Percentiles rank a stretch among this genome's conserved stretches.
phyloP scores from a whole-genome alignment of 2,329 filamentous ascomycete genomes.

The Colletotrichum plurivorum region DNA sequence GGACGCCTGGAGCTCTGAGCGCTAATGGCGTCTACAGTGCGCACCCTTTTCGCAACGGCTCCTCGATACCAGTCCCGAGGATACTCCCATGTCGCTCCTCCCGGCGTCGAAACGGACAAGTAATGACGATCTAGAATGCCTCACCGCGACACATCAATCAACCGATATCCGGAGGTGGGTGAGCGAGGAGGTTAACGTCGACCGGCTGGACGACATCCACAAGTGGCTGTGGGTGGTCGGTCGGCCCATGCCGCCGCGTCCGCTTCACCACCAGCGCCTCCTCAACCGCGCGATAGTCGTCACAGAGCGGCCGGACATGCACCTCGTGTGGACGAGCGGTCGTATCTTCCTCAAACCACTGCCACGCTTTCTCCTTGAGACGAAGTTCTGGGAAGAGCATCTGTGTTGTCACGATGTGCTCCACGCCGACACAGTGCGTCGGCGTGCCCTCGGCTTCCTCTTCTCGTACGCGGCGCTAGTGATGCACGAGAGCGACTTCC shows the following conservation, averaged over 20 bases:
- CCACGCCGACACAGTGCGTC: background rate
- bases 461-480: slow-evolving; percentile 55
- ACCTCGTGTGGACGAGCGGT: slow-evolving; percentile 44
- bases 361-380: slow-evolving; percentile 48
- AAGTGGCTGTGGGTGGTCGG: slow-evolving; percentile 46
- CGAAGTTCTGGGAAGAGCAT: slow-evolving; percentile 40
- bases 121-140: too few species aligned
- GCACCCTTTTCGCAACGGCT: too few species aligned
- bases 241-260: slow-evolving; percentile 42
- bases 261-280: slow-evolving; percentile 44
- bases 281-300: slow-evolving; percentile 43
- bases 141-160: too few species aligned
- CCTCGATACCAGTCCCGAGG: too few species aligned
- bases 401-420: slow-evolving; percentile 15
- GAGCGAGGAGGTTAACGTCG: too few species aligned
- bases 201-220: too few species aligned
- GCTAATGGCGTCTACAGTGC: too few species aligned
- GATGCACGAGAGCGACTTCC: slow-evolving; percentile 55
- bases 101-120: too few species aligned
- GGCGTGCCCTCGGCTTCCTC: slow-evolving; percentile 53
- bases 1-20: too few species aligned
- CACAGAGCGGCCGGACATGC: slow-evolving; percentile 44
- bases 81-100: too few species aligned
- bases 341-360: slow-evolving; percentile 47
- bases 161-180: too few species aligned